Base-by-base conservation (phyloP, 1,284 basidiomycete species). In the Phylloporus sp. region DNA sequence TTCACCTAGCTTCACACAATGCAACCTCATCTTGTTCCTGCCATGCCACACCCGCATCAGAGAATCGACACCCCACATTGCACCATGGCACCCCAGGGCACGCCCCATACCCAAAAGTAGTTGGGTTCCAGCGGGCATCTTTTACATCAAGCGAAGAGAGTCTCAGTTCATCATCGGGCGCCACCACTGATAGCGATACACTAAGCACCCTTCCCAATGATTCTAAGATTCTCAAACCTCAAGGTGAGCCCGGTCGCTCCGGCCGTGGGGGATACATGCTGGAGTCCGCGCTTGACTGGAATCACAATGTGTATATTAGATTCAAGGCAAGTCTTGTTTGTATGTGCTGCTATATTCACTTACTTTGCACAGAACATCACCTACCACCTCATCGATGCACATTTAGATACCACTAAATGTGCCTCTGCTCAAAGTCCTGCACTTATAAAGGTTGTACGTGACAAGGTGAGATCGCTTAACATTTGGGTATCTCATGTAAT, bases 221-320 rank as follows among this genome's bases (percentile, higher is more conserved):
- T 22, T 50, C 20, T 20, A 58, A 58, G 34, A 58, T 58, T 24
- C 34, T 26, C 24, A 58, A 58, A 22, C 56, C 46, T 39, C 47
- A 49, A 39, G 56, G 56, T 17, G 56, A 58, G 18, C 26, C 56
- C 7, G 28, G 56, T n/a, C 8, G 15, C 39, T 34, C 56, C 6
- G 47, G 56, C 6, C 8, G 15, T 49, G 46, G 46, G 26, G 47
- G 56, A 3, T 58, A 58, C 22, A 58, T 2, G 7, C 46, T 58
- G 2, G 28, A 58, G 31, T 18, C 47, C 13, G 15, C 46, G 39
- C 46, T 58, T 7, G 5, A 39, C 13, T 58, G 56, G 56, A 50
- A 58, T 40, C 47, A 39, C 15, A 50, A 17, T 8, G 15, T 10
- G 13, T 58, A 39, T 44, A 20, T 29, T 10, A 58, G 12, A 18